Conservation (phyloP, 2,329 filamentous ascomycete species). For the Diaporthe sp. region DNA sequence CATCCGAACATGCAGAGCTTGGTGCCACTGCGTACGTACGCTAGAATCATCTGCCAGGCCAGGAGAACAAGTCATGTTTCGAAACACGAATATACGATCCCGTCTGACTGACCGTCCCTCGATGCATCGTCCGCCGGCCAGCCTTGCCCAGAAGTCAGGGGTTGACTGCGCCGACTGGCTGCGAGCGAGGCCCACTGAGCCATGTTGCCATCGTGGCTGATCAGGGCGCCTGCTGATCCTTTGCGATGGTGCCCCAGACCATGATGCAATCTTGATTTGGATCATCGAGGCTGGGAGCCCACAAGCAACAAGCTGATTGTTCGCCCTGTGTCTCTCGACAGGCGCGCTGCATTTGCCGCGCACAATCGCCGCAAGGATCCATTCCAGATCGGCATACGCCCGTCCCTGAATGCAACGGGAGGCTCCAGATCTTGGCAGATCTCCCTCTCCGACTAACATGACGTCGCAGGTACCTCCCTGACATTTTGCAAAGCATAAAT, state of each 20-base stretch:
- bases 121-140: background rate
- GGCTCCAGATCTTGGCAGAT: constrained; percentile 20
- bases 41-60: background rate
- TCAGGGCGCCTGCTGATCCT: background rate
- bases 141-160: background rate
- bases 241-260: background rate
- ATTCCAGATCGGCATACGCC: constrained; percentile 21
- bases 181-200: no score
- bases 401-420: background rate
- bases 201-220: background rate
- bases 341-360: constrained; percentile 19
- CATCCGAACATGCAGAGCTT: constrained; percentile 1
- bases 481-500: background rate
- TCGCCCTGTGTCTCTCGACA: background rate
- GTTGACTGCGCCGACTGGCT: background rate
- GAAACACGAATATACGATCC: constrained; percentile 9
- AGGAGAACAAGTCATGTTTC: constrained; percentile 15
- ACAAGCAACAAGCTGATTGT: background rate
- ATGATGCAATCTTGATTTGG: background rate
- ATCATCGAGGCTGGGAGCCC: constrained; percentile 5
- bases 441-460: background rate
- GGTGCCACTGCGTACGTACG: background rate
- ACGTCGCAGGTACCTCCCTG: constrained; percentile 16
- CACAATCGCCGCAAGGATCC: constrained; percentile 12
- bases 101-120: background rate